phyloP scores from a whole-genome alignment of 2,329 filamentous ascomycete genomes.

The Colletotrichum neosansevieriae region DNA sequence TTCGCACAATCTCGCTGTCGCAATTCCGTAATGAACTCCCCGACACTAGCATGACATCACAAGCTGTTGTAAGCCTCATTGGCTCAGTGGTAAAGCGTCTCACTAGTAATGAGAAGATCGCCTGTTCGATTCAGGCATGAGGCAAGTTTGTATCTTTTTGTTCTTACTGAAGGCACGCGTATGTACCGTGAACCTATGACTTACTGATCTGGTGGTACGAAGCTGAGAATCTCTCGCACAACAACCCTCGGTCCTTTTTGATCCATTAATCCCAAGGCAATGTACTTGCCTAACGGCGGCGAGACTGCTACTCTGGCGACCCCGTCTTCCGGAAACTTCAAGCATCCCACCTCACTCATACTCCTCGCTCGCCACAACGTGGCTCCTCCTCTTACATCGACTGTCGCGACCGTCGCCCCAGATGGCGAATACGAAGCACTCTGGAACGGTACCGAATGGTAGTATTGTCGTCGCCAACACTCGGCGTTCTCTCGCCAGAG shows the following conservation, averaged over 20 bases:
- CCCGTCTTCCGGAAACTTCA: slow-evolving; percentile 21
- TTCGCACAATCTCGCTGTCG: neutral
- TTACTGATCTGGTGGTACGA: neutral
- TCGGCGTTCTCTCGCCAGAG: slow-evolving; percentile 17
- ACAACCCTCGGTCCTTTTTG: slow-evolving; percentile 20
- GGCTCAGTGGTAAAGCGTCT: slow-evolving; percentile 28
- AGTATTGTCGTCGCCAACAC: slow-evolving; percentile 23
- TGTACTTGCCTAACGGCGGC: slow-evolving; percentile 15
- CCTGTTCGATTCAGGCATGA: slow-evolving; percentile 30
- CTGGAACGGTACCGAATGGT: slow-evolving; percentile 10
- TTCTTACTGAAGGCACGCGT: neutral
- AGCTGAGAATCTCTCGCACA: slow-evolving; percentile 20
- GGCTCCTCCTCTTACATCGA: neutral
- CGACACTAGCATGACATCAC: fast-evolving
- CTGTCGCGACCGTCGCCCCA: slow-evolving; percentile 14
- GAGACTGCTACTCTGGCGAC: slow-evolving; percentile 12
- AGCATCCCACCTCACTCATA: slow-evolving; percentile 17
- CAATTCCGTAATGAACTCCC: neutral
- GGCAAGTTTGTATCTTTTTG: slow-evolving; percentile 2
- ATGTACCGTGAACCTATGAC: neutral
- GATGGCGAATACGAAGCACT: neutral
- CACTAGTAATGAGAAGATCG: slow-evolving; percentile 32
- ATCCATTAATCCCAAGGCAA: slow-evolving; percentile 21
- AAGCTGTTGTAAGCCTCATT: slow-evolving; percentile 6
- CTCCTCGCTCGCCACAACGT: slow-evolving; percentile 13